Conservation (phyloP, 768 basidiomycete genomes). For the Tricholoma hemisulphureum region DNA sequence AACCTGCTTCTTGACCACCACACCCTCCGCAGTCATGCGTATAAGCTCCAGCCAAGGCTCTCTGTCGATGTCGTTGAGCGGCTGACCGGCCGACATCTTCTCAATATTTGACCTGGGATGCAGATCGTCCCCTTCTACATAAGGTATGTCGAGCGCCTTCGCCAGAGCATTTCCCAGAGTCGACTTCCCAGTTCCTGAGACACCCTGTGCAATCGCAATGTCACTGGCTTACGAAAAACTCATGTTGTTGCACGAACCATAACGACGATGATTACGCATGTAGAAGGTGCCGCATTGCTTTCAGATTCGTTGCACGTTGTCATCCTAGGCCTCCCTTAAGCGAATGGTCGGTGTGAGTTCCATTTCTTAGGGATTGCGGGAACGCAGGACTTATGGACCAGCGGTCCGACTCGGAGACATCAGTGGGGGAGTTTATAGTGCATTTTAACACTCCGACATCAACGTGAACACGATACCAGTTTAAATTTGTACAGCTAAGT, state of each 20-base stretch:
- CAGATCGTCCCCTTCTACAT: conserved; percentile 86
- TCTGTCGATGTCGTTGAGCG: conserved; percentile 80
- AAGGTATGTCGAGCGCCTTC: conserved; percentile 60
- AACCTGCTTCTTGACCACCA: conserved; percentile 20
- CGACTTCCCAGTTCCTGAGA: conserved; percentile 71
- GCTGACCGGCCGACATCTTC: conserved; percentile 80
- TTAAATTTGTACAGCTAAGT: too few species aligned
- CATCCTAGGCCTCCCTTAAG: too few species aligned
- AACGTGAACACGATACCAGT: too few species aligned
- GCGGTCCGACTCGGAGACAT: too few species aligned
- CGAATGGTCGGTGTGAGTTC: too few species aligned
- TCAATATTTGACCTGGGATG: conserved; percentile 79
- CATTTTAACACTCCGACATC: too few species aligned
- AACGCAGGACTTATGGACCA: too few species aligned
- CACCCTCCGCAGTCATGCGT: conserved; percentile 58
- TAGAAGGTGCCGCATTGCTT: too few species aligned
- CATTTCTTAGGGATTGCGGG: too few species aligned
- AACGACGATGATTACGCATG: conserved; percentile 40
- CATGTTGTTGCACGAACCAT: conserved; percentile 40
- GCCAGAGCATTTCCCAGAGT: conserved; percentile 70
- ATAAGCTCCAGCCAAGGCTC: conserved; percentile 82
- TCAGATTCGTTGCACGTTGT: too few species aligned
- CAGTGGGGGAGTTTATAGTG: too few species aligned
- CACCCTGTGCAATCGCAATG: conserved; percentile 46
- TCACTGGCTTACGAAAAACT: neutral